phyloP scores from a whole-genome alignment of 208 protist species.

The Tetramitus jugosus region DNA sequence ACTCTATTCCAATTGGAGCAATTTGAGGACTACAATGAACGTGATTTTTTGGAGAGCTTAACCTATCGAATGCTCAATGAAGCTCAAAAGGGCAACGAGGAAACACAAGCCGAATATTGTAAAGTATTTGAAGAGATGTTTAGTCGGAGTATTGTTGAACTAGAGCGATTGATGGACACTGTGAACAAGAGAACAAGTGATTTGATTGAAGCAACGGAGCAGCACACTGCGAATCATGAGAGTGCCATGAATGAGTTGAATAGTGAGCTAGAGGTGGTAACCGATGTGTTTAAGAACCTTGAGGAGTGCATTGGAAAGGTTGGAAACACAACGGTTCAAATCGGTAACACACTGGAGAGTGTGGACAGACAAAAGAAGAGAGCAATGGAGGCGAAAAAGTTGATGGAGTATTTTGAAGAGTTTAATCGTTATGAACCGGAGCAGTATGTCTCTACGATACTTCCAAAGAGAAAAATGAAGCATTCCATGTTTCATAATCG shows the following conservation, averaged over 20 bases:
- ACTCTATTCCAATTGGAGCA: neutral
- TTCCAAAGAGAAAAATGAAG: neutral
- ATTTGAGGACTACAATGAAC: neutral
- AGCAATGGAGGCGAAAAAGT: constrained; percentile 14
- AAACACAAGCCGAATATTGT: neutral
- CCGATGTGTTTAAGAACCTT: constrained; percentile 3
- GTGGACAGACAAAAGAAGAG: constrained; percentile 18
- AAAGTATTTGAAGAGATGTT: constrained; percentile 15
- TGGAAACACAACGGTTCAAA: constrained; percentile 18
- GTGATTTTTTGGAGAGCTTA: neutral
- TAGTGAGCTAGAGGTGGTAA: neutral
- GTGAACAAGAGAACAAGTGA: neutral
- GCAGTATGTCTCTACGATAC: neutral
- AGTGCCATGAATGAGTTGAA: neutral
- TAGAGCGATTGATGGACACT: neutral
- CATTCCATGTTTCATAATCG: neutral
- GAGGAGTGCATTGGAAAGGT: constrained; percentile 8
- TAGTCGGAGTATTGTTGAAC: neutral
- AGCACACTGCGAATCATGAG: neutral
- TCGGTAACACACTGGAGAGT: constrained; percentile 6
- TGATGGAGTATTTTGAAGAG: neutral
- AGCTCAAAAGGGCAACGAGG: neutral
- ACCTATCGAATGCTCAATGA: constrained; percentile 17
- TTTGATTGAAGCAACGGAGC: neutral
- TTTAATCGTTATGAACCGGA: constrained; percentile 1